A percentile compares a stretch with the other conserved stretches of the same genome.
Conservation (phyloP, 176 grass and related monocot species). For the Oryza coarctata region DNA sequence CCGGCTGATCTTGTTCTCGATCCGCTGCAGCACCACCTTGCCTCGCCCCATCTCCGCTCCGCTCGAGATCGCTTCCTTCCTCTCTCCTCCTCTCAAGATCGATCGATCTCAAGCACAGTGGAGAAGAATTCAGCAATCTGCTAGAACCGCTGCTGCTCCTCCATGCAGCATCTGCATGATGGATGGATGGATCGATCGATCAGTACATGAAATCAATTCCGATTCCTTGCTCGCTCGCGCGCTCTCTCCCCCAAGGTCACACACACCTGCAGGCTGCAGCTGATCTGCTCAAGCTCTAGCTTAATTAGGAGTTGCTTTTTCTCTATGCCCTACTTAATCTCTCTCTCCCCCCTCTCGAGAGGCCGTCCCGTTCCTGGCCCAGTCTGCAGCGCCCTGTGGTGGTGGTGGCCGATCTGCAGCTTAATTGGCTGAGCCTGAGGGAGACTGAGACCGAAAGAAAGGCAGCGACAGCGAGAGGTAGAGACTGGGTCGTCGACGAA, state of each 20-base stretch:
- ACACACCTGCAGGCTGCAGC: background rate
- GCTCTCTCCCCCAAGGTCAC: background rate
- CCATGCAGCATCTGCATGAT: background rate
- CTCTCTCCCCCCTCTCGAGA: background rate
- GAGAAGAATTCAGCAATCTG: slow-evolving; percentile 17
- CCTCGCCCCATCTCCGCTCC: slow-evolving; percentile 59
- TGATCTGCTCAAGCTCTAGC: background rate
- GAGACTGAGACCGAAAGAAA: background rate
- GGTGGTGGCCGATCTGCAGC: slow-evolving; percentile 32
- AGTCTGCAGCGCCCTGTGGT: background rate
- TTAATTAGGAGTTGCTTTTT: background rate
- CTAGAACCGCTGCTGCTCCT: background rate
- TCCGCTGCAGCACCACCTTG: slow-evolving; percentile 80
- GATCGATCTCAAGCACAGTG: background rate
- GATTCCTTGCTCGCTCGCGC: background rate
- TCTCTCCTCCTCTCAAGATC: background rate
- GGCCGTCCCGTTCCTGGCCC: background rate
- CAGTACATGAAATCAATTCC: background rate
- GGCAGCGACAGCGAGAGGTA: background rate
- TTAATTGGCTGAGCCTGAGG: background rate
- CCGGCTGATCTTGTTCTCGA: slow-evolving; percentile 93
- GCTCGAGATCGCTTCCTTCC: background rate
- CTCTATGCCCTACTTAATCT: background rate
- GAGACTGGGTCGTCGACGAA: background rate
- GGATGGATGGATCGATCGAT: background rate